These are phyloP conservation scores for Lathyrus aphaca DNA, from an alignment of 306 rosid species.

Conservation along the genomic window DNA sequence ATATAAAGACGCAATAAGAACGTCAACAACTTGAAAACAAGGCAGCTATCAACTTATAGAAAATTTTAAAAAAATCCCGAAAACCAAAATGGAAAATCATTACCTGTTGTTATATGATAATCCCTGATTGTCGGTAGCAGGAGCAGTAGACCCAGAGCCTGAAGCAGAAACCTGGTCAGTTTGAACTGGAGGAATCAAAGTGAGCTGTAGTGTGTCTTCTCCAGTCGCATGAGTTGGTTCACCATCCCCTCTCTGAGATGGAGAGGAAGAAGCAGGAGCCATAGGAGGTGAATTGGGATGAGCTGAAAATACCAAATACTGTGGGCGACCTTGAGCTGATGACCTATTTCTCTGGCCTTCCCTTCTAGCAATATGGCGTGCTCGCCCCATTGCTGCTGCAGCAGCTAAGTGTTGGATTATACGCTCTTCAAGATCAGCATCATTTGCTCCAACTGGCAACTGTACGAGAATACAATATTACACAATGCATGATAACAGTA, in stretches of 20 bases:
- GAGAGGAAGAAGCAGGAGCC: conserved; percentile 66
- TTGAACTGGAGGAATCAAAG: conserved; percentile 53
- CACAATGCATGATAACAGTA: conserved; percentile 34
- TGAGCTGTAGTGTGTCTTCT: conserved; percentile 58
- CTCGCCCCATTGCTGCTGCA: conserved; percentile 99
- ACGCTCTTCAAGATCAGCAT: conserved; percentile 95
- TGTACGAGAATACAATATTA: conserved; percentile 47
- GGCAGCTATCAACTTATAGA: neutral
- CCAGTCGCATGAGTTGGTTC: conserved; percentile 62
- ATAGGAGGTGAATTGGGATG: conserved; percentile 69
- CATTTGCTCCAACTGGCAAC: conserved; percentile 92
- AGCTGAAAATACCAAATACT: conserved; percentile 76
- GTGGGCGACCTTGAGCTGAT: conserved; percentile 89
- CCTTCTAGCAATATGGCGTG: conserved; percentile 91
- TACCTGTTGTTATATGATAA: conserved; percentile 60
- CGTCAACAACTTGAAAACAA: conserved; percentile 1
- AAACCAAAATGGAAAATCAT: conserved; percentile 23
- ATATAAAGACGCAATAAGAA: conserved; percentile 24
- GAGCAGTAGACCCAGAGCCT: conserved; percentile 62
- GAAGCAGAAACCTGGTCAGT: conserved; percentile 61
- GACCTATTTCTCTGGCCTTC: conserved; percentile 88
- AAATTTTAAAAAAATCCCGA: conserved; percentile 18
- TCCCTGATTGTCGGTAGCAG: conserved; percentile 53
- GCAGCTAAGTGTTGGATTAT: conserved; percentile 97
- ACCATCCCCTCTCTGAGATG: conserved; percentile 66